Percentiles rank a stretch among this genome's conserved stretches.
Conservation (phyloP, 1,284 basidiomycete genomes). For the Cystobasidium slooffiae region DNA sequence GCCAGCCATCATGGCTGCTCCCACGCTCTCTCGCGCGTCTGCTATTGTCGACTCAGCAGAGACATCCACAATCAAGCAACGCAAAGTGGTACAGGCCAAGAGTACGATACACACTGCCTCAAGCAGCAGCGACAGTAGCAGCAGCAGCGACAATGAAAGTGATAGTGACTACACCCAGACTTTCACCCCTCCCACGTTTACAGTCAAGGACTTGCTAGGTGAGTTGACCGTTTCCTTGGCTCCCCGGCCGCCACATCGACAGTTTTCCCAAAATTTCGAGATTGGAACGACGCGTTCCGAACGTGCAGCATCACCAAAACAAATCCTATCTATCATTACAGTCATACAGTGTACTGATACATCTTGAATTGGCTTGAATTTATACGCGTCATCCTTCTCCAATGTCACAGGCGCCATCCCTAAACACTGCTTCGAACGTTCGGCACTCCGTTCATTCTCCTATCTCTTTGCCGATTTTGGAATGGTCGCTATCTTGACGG, state of each 20-base stretch:
- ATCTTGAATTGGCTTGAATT: no score
- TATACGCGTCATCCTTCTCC: no score
- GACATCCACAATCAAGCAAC: constrained; percentile 2
- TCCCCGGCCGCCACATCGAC: neutral
- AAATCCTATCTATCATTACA: neutral
- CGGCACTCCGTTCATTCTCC: constrained; percentile 75
- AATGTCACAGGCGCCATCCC: constrained; percentile 52
- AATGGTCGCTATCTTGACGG: constrained; percentile 72
- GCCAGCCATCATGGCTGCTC: neutral
- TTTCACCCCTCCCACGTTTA: constrained; percentile 45
- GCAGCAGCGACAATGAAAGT: constrained; percentile 26
- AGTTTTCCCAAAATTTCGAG: constrained; percentile 3
- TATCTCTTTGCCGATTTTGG: constrained; percentile 81
- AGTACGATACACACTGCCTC: constrained; percentile 10
- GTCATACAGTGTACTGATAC: neutral
- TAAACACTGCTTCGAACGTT: constrained; percentile 87
- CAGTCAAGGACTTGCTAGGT: constrained; percentile 48
- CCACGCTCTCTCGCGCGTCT: neutral
- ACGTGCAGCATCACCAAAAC: neutral
- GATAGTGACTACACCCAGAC: constrained; percentile 7
- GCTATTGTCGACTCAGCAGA: neutral
- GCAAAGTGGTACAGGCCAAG: constrained; percentile 19
- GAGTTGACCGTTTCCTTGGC: neutral
- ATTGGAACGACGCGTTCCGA: constrained; percentile 1
- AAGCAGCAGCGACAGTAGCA: neutral